Evolutionary conservation across 2,329 filamentous ascomycete species (phyloP), one percentile per base, ranked within the genome.

Genomic region (Alternaria rosae): DNA sequence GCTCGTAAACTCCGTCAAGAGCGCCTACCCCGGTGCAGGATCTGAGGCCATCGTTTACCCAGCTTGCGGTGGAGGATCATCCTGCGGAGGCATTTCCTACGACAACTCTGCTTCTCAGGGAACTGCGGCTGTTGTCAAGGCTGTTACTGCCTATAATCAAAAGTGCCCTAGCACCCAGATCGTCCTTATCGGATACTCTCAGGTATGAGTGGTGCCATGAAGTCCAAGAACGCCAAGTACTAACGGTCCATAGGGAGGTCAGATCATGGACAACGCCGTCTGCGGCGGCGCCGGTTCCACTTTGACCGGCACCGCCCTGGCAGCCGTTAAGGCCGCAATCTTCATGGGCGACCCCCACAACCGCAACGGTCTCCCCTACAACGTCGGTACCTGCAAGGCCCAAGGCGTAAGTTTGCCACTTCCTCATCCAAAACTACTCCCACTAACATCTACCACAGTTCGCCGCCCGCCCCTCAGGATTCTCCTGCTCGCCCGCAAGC

Each of bases 291-390:
- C 59, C 9, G 76, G 85, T 53, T 72, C 77, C 21, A 83, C 81
- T 52, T 83, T 84, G 7, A 81, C 82, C 9, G 80, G 82, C 5
- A 79, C 79, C 6, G 86, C 86, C 4, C 76, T 88, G 8, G 79
- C 77, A 4, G 84, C 84, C 71, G 85, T 91, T 68, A 89, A 88
- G 76, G 89, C 86, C 0, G 87, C 85, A 13, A 89, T 91, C 67
- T 86, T 89, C 73, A 86, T 90, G 84, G 89, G 88, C 7, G 85
- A 89, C 69, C 89, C 89, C 4, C 82, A 87, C 60, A 86, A 86
- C 68, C 79, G 83, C 8, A 75, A 78, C 6, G 87, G 87, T 3
- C 79, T 87, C 23, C 76, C 87, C 1, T 90, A 88, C 73, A 83
- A 88, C 53, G 86, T 89, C 51, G 88, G 88, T 23, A 89, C 86